These are phyloP conservation scores for Pleomassaria siparia DNA, from an alignment of 2,329 filamentous ascomycete species.

Conservation along the genomic window DNA sequence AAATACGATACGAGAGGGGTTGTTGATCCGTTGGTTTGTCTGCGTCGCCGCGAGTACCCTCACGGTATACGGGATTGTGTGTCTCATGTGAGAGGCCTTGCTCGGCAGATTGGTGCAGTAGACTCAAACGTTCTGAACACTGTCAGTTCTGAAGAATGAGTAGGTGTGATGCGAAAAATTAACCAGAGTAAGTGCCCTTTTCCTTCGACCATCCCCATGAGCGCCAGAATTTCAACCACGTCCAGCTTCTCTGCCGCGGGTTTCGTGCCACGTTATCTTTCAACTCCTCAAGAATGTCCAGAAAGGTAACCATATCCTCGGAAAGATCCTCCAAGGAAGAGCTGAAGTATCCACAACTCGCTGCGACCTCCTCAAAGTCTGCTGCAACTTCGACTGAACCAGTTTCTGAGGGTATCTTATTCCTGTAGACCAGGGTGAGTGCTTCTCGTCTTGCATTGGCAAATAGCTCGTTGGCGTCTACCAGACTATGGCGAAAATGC, in stretches of 20 bases:
- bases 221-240: conserved; percentile 83
- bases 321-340: conserved; percentile 90
- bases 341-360: conserved; percentile 96
- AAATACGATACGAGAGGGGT: conserved; percentile 52
- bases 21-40: conserved; percentile 32
- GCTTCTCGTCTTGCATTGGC: conserved; percentile 73
- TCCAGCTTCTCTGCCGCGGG: conserved; percentile 68
- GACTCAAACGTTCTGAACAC: conserved; percentile 21
- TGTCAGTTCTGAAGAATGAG: conserved; percentile 10
- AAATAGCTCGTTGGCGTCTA: conserved; percentile 79
- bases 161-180: neutral
- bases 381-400: conserved; percentile 77
- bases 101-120: conserved; percentile 28
- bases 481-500: conserved; percentile 76
- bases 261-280: conserved; percentile 69
- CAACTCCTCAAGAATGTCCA: conserved; percentile 82
- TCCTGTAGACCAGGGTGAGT: conserved; percentile 76
- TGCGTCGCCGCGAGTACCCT: conserved; percentile 24
- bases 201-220: conserved; percentile 18
- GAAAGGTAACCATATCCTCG: conserved; percentile 80
- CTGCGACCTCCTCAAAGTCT: conserved; percentile 94
- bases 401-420: conserved; percentile 69
- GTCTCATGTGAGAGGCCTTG: conserved; percentile 39
- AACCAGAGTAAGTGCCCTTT: conserved; percentile 21
- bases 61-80: conserved; percentile 37